phyloP scores from a whole-genome alignment of 768 basidiomycete species.

The Suillus bovinus region DNA sequence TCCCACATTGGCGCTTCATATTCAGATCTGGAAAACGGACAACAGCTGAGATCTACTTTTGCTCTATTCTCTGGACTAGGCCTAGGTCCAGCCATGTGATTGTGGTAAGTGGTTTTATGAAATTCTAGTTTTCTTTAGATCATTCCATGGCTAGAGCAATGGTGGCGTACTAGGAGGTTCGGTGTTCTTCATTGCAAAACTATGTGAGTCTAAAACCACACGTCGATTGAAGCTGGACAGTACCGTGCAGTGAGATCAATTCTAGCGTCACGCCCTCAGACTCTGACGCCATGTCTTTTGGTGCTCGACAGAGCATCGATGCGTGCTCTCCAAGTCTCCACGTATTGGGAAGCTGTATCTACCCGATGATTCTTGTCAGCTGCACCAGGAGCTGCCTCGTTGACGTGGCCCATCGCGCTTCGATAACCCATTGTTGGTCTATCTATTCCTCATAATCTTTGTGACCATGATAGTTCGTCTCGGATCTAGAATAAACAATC shows the following conservation, averaged over 20 bases:
- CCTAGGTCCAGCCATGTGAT: background rate
- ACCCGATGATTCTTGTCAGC: background rate
- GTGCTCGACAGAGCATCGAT: background rate
- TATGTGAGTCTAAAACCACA: background rate
- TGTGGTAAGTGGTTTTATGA: background rate
- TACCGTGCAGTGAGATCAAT: background rate
- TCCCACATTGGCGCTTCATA: no score
- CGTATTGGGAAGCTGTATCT: background rate
- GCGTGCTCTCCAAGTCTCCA: background rate
- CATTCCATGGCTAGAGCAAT: background rate
- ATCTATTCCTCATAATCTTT: background rate
- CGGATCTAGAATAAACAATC: slow-evolving; percentile 18
- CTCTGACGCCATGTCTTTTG: background rate
- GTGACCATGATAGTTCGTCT: slow-evolving; percentile 7
- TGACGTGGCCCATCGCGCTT: background rate
- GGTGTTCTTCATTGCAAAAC: background rate
- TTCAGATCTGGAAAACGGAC: background rate
- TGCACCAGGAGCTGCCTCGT: background rate
- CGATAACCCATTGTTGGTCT: background rate
- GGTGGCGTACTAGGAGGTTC: background rate
- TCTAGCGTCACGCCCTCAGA: background rate
- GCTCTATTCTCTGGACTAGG: slow-evolving; percentile 2
- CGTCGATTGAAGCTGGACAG: background rate
- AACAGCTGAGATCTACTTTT: background rate
- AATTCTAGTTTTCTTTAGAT: background rate